These are phyloP conservation scores for Vigna mungo DNA, from an alignment of 306 rosid genomes.

Conservation along the genomic window DNA sequence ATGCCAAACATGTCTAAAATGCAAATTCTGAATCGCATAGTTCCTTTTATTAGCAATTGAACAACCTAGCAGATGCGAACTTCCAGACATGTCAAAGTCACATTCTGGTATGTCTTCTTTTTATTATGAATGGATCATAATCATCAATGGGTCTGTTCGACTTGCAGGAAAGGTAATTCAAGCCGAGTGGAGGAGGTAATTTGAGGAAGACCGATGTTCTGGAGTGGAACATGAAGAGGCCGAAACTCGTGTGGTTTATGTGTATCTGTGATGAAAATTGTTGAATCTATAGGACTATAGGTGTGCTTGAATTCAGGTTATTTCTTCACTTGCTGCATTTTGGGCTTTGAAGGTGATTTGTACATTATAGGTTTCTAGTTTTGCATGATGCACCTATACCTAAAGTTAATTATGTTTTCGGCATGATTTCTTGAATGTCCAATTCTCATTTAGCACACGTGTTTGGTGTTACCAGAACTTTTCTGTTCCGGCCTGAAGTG, in stretches of 20 bases:
- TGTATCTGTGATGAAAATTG: constrained; percentile 53
- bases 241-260: constrained; percentile 46
- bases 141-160: constrained; percentile 19
- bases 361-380: constrained; percentile 83
- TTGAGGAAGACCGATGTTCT: constrained; percentile 37
- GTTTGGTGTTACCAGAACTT: constrained; percentile 13
- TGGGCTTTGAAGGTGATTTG: constrained; percentile 84
- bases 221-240: constrained; percentile 48
- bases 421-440: constrained; percentile 53
- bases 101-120: background rate
- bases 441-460: constrained; percentile 32
- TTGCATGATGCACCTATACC: constrained; percentile 51
- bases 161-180: constrained; percentile 82
- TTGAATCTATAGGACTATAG: constrained; percentile 51
- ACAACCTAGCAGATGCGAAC: constrained; percentile 2
- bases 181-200: constrained; percentile 93
- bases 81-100: background rate
- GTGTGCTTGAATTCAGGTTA: constrained; percentile 56
- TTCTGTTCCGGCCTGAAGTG: constrained; percentile 18
- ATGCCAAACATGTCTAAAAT: background rate
- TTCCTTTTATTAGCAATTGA: background rate
- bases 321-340: constrained; percentile 59
- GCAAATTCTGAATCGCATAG: background rate
- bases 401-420: constrained; percentile 43
- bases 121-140: constrained; percentile 28